Base-by-base conservation (phyloP, 495 filamentous ascomycete species). In the Melanomma pulvis-pyrius region DNA sequence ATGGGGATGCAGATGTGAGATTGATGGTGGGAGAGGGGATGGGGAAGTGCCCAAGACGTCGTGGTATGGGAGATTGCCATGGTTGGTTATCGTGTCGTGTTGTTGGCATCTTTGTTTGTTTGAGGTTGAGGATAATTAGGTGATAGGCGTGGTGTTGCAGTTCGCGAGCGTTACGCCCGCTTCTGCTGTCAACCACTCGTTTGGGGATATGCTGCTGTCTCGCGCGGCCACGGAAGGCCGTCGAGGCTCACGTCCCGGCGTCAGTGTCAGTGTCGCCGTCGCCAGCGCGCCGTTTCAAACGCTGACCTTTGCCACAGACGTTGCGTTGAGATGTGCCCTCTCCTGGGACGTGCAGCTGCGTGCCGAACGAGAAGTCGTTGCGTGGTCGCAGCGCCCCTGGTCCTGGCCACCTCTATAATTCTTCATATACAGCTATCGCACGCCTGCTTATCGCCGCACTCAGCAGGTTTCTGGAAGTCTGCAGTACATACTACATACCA, bases 11-110 rank as follows among this genome's bases (percentile, higher is more conserved):
- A 6, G 39, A n/a, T 44, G 39, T 44, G 39, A n/a, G 26, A 25
- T 44, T 25, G 24, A 12, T 26, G 2, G 1, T 52, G 1, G 24
- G 5, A 29, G 59, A 26, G 36, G 47, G 39, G 8, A 44, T 44
- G 39, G 30, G 5, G 12, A 34, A 34, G n/a, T n/a, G n/a, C n/a
- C n/a, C n/a, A n/a, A n/a, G n/a, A n/a, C n/a, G n/a, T n/a, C n/a
- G n/a, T n/a, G n/a, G n/a, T n/a, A n/a, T n/a, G 30, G 30, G 46
- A 46, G 28, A 61, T 36, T 61, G 28, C 59, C 59, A 61, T 61
- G 48, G 59, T 39, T 61, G 46, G 46, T 12, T n/a, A 36, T 52
- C 49, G 25, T 4, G 13, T 3, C 2, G 49, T n/a, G 26, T 5
- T 22, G 17, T 47, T n/a, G 15, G 15, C 30, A 34, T 6, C 3